These are phyloP conservation scores for Pleurostoma richardsiae DNA, from an alignment of 2,329 filamentous ascomycete species.

Conservation along the genomic window DNA sequence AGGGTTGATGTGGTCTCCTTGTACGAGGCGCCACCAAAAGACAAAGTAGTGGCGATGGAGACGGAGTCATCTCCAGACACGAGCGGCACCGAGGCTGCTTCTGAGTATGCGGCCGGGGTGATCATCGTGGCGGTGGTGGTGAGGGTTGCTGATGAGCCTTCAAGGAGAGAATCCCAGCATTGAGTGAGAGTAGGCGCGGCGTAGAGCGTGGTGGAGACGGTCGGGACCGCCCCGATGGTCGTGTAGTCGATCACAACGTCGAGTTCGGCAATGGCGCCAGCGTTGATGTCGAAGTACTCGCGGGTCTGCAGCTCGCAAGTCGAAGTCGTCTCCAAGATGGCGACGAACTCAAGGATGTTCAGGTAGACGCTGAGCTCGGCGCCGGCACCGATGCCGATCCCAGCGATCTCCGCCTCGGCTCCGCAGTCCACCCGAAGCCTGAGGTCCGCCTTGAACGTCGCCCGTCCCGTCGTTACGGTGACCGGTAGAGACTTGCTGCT, in stretches of 20 bases:
- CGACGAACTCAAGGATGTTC: conserved; percentile 49
- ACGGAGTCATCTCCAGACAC: background rate
- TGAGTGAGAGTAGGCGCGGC: conserved; percentile 27
- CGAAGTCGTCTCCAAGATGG: conserved; percentile 28
- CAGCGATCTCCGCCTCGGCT: conserved; percentile 25
- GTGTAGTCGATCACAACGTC: conserved; percentile 29
- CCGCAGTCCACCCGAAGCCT: conserved; percentile 44
- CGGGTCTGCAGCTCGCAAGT: conserved; percentile 27
- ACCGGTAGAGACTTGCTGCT: conserved; percentile 41
- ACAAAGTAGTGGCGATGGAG: background rate
- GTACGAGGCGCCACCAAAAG: background rate
- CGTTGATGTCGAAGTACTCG: conserved; percentile 32
- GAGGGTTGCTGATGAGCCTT: background rate
- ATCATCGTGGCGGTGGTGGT: background rate
- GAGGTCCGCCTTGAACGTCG: conserved; percentile 41
- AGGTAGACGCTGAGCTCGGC: conserved; percentile 41
- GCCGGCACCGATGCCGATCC: conserved; percentile 29
- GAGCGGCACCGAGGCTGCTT: background rate
- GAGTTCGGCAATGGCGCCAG: conserved; percentile 27
- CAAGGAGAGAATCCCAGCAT: conserved; percentile 18
- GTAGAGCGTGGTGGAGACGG: conserved; percentile 32
- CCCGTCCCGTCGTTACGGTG: conserved; percentile 38
- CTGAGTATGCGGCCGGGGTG: background rate
- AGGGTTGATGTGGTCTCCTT: background rate
- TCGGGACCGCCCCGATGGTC: conserved; percentile 32